Percentiles rank a stretch among this genome's conserved stretches.
These are phyloP conservation scores for Hypoxylon sp. DNA, from an alignment of 2,329 filamentous ascomycete genomes.

Conservation along the genomic window DNA sequence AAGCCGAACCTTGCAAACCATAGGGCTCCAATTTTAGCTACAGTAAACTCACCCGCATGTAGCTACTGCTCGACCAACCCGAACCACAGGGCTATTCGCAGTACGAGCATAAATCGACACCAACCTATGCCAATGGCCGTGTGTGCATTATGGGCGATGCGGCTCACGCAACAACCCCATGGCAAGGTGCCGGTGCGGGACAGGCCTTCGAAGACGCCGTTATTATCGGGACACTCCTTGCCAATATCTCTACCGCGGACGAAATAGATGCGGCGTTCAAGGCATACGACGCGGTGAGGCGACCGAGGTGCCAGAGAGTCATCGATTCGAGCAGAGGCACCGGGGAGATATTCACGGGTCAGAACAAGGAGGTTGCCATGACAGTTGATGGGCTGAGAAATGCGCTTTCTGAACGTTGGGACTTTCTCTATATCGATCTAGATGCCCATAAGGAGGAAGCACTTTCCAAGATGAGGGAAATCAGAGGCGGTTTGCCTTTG, in stretches of 20 bases:
- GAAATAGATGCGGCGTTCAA: conserved; percentile 21
- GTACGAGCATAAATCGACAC: conserved; percentile 29
- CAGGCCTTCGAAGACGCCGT: conserved; percentile 30
- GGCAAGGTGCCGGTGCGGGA: conserved; percentile 23
- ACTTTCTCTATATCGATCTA: neutral
- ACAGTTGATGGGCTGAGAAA: neutral
- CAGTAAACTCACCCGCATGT: neutral
- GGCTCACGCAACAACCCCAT: conserved; percentile 29
- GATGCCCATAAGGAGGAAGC: neutral
- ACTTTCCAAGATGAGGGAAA: neutral
- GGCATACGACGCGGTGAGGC: conserved; percentile 27
- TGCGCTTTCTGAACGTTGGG: neutral
- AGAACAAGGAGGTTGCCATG: conserved; percentile 3
- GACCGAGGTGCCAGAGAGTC: conserved; percentile 37
- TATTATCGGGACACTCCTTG: conserved; percentile 18
- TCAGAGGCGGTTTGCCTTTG: neutral
- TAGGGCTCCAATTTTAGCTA: neutral
- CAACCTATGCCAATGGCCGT: conserved; percentile 19
- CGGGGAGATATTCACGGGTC: conserved; percentile 29
- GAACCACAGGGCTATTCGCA: conserved; percentile 25
- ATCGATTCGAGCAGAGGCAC: conserved; percentile 39
- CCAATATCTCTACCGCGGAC: conserved; percentile 1
- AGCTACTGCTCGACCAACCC: conserved; percentile 24
- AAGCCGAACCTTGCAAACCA: neutral
- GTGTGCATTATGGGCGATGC: conserved; percentile 33